Percentiles rank a stretch among this genome's conserved stretches.
Evolutionary conservation across 1,284 basidiomycete genomes (phyloP).

Genomic region (Inonotus hispidus): DNA sequence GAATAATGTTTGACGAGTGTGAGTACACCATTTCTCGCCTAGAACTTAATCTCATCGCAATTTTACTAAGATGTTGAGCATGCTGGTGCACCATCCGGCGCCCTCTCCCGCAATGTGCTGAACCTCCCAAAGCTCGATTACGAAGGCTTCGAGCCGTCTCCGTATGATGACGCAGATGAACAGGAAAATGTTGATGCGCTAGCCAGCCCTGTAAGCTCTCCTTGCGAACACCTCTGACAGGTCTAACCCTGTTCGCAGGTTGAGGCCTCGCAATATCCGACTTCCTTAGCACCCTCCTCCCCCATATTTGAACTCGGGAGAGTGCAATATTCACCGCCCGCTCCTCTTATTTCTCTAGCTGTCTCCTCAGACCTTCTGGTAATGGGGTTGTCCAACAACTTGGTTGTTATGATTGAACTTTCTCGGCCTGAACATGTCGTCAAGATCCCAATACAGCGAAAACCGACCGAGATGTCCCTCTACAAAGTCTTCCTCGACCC

Average conservation of each 20-base stretch:
- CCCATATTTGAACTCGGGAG: slow-evolving; percentile 82
- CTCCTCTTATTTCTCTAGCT: slow-evolving; percentile 71
- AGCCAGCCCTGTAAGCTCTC: slow-evolving; percentile 34
- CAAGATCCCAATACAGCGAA: slow-evolving; percentile 71
- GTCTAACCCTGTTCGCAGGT: slow-evolving; percentile 20
- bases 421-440: slow-evolving; percentile 76
- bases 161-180: slow-evolving; percentile 46
- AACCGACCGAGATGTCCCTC: slow-evolving; percentile 63
- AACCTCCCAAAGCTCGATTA: slow-evolving; percentile 63
- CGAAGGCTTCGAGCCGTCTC: slow-evolving; percentile 80
- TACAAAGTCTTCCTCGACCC: slow-evolving; percentile 88
- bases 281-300: slow-evolving; percentile 32
- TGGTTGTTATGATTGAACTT: slow-evolving; percentile 80
- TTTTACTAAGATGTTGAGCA: slow-evolving; percentile 74
- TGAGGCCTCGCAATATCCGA: slow-evolving; percentile 35
- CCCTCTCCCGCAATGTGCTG: slow-evolving; percentile 32
- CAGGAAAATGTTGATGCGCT: slow-evolving; percentile 36
- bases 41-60: neutral
- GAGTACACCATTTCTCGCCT: slow-evolving; percentile 13
- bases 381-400: slow-evolving; percentile 76
- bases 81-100: slow-evolving; percentile 46
- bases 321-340: slow-evolving; percentile 86
- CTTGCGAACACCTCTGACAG: neutral
- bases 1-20: slow-evolving; percentile 82
- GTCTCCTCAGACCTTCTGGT: slow-evolving; percentile 84